Conservation (phyloP, 1,284 basidiomycete genomes). For the Trametes polyzona region DNA sequence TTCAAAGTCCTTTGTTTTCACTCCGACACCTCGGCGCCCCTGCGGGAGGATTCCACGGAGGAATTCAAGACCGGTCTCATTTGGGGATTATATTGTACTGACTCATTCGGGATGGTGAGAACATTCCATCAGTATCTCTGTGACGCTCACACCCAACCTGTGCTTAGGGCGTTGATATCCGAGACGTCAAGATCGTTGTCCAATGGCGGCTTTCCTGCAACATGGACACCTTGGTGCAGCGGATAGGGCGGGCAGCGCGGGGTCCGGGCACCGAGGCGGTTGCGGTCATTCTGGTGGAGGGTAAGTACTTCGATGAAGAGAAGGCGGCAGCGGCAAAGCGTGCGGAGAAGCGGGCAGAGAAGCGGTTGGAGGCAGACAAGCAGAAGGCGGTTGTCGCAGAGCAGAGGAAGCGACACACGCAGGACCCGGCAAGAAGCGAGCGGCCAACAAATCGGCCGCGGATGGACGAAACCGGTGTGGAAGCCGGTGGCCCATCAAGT, state of each 20-base stretch:
- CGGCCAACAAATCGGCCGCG: no score
- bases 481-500: no score
- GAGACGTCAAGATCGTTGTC: conserved; percentile 36
- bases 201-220: conserved; percentile 33
- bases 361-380: background rate
- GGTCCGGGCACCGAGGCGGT: background rate
- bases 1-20: conserved; percentile 37
- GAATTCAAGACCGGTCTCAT: conserved; percentile 17
- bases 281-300: conserved; percentile 21
- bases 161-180: conserved; percentile 42
- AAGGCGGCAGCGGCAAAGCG: background rate
- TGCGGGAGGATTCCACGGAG: conserved; percentile 23
- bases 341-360: conserved; percentile 3
- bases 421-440: no score
- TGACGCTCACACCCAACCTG: no score
- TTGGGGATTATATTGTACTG: conserved; percentile 30
- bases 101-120: conserved; percentile 40
- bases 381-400: background rate
- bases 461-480: no score
- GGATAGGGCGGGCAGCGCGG: conserved; percentile 24
- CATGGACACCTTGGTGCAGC: conserved; percentile 25
- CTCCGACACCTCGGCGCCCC: conserved; percentile 32
- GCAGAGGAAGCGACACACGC: conserved; percentile 1
- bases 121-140: background rate
- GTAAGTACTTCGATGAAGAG: conserved; percentile 20